Evolutionary conservation across 2,329 filamentous ascomycete species (phyloP).

Genomic region (Aspergillus caelatus): DNA sequence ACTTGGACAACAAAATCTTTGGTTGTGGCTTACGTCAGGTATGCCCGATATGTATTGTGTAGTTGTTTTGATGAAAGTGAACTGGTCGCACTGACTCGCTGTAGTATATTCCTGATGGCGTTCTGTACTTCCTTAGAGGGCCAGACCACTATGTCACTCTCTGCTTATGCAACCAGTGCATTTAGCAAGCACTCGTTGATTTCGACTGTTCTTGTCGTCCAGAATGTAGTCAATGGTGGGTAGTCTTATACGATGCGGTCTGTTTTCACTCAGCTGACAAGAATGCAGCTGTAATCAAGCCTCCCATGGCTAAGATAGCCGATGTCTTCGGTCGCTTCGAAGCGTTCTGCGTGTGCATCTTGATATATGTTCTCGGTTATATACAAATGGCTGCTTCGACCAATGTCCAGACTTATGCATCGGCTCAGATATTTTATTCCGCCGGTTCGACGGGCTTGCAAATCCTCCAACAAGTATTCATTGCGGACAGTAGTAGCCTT

Average conservation of each 20-base stretch:
- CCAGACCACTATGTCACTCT: slow-evolving; percentile 64
- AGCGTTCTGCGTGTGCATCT: slow-evolving; percentile 59
- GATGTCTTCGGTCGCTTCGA: slow-evolving; percentile 69
- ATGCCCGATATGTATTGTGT: slow-evolving; percentile 27
- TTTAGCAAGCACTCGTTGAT: slow-evolving; percentile 67
- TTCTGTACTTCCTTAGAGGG: slow-evolving; percentile 69
- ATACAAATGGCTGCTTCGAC: slow-evolving; percentile 68
- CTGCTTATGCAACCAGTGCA: slow-evolving; percentile 66
- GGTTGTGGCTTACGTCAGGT: slow-evolving; percentile 52
- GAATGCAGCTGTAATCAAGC: slow-evolving; percentile 61
- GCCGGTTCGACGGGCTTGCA: slow-evolving; percentile 64
- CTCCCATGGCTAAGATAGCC: slow-evolving; percentile 68
- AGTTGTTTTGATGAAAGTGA: not conserved
- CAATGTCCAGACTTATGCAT: slow-evolving; percentile 58
- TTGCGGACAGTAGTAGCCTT: slow-evolving; percentile 68
- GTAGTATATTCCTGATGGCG: slow-evolving; percentile 62
- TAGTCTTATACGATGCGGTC: slow-evolving; percentile 28
- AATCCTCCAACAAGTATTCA: slow-evolving; percentile 66
- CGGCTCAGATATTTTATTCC: slow-evolving; percentile 65
- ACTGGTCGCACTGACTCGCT: slow-evolving; percentile 20
- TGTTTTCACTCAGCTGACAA: slow-evolving; percentile 2
- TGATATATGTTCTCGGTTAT: slow-evolving; percentile 57
- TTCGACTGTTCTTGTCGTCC: slow-evolving; percentile 66
- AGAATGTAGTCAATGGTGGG: slow-evolving; percentile 65
- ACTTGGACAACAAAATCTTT: slow-evolving; percentile 56